Base-by-base conservation (phyloP, 768 basidiomycete genomes). In the Tephrocybe sp. region DNA sequence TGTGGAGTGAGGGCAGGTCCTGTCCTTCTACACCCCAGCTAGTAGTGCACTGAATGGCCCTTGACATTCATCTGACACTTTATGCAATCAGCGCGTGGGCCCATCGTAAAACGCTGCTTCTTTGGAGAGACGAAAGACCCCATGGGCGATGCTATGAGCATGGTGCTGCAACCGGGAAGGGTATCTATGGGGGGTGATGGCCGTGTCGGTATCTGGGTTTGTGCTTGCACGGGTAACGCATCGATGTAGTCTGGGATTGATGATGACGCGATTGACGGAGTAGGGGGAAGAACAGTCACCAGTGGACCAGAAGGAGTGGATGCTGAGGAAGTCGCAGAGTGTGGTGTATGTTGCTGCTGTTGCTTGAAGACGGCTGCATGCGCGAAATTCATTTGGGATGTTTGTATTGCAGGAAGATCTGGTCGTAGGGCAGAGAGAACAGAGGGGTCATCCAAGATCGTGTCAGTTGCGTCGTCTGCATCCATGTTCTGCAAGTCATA, bases 1-100 rank as follows among this genome's bases (percentile, higher is more conserved):
- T 15, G 5, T n/a, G 17, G 11, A 24, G 23, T 21, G 12, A 15
- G 15, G 11, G 14, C 26, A 36, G 11, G 15, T 36, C 34, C 15
- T n/a, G 15, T 36, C 34, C 21, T 12, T 7, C 20, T 25, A 21
- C 40, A 32, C 15, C 18, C 7, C 15, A 33, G 4, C 49, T 34
- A 59, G 48, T 61, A 73, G 68, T 90, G 88, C 66, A 83, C 79
- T 68, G 78, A 88, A 61, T 90, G 88, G 3, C 88, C 88, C 62
- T 83, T 84, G 1, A 86, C 77, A 4, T 82, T 77, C 59, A 78
- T 65, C 38, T 76, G 72, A 65, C 86, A 88, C 53, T 86, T 86
- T 43, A 82, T 68, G 59, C 86, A 88, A 60, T 85, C 86, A 3
- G 78, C 71, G 10, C 86, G 78, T 3, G 86, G 86, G 24, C 86